Conservation (phyloP, 768 basidiomycete species). For the Termitomyces heimii region DNA sequence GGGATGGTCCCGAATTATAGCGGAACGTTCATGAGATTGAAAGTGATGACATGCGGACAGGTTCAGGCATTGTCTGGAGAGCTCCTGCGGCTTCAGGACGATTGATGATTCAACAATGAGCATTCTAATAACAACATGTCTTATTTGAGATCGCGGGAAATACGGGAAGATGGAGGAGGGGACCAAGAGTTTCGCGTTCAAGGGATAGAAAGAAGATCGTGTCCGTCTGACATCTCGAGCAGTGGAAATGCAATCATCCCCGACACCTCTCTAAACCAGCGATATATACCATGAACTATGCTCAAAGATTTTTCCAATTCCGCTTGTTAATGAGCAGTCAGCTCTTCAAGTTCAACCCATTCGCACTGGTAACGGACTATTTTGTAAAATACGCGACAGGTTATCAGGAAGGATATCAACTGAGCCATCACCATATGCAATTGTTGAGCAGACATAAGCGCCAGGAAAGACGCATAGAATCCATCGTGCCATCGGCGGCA, state of each 20-base stretch:
- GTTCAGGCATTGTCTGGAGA: too few species aligned
- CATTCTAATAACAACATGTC: too few species aligned
- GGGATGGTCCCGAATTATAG: too few species aligned
- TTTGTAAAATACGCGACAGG: slow-evolving; percentile 20
- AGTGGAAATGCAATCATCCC: slow-evolving; percentile 24
- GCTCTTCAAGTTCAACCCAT: slow-evolving; percentile 14
- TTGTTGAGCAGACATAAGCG: not conserved
- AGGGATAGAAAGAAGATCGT: slow-evolving; percentile 62
- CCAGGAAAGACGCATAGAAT: not conserved
- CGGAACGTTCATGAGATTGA: too few species aligned
- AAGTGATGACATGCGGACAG: too few species aligned
- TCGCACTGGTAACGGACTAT: slow-evolving; percentile 16
- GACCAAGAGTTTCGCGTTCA: slow-evolving; percentile 56
- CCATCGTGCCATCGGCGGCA: not conserved
- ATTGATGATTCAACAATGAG: too few species aligned
- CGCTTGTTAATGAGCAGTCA: not conserved
- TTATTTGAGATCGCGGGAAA: too few species aligned
- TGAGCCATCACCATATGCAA: not conserved
- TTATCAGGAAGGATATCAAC: slow-evolving; percentile 18
- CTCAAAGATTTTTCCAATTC: not conserved
- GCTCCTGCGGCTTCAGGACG: too few species aligned
- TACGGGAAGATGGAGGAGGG: too few species aligned
- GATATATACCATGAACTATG: slow-evolving; percentile 18
- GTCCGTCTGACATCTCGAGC: not conserved
- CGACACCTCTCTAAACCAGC: slow-evolving; percentile 24